Conservation (phyloP, 2,329 filamentous ascomycete genomes). For the Fusarium hainanense region DNA sequence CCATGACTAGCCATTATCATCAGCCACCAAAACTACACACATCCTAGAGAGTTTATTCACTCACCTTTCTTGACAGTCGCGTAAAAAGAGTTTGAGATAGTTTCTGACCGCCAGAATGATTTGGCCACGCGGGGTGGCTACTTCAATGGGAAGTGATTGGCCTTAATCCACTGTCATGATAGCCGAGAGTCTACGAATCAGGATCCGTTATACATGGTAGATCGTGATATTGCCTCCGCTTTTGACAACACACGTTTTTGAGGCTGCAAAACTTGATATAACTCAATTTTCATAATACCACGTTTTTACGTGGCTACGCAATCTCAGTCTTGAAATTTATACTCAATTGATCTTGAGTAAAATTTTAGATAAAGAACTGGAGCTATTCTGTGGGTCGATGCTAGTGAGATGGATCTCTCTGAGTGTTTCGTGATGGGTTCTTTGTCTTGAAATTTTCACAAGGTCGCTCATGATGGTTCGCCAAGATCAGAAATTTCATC, state of each 20-base stretch:
- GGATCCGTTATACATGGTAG: not conserved
- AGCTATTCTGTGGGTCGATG: not conserved
- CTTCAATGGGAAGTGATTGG: conserved; percentile 12
- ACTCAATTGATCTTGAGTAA: not conserved
- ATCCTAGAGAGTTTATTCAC: not conserved
- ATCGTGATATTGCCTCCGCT: not conserved
- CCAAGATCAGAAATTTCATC: not conserved
- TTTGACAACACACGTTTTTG: not conserved
- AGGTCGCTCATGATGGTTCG: not conserved
- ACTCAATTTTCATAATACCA: not conserved
- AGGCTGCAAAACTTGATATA: not conserved
- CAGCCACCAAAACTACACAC: no score
- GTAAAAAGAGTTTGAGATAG: not conserved
- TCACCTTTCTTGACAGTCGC: not conserved
- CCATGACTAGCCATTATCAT: conserved; percentile 11
- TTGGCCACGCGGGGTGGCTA: not conserved
- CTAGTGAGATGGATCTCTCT: not conserved
- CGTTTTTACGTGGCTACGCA: not conserved
- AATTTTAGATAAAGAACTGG: not conserved
- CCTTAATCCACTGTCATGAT: conserved; percentile 4
- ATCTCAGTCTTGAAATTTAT: not conserved
- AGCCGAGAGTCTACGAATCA: conserved; percentile 5
- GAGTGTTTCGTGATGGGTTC: not conserved
- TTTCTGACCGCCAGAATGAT: conserved; percentile 2
- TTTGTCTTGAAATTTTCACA: not conserved